A percentile compares a stretch with the other conserved stretches of the same genome.
phyloP scores from a whole-genome alignment of 768 basidiomycete genomes.

The Suillus luteus region DNA sequence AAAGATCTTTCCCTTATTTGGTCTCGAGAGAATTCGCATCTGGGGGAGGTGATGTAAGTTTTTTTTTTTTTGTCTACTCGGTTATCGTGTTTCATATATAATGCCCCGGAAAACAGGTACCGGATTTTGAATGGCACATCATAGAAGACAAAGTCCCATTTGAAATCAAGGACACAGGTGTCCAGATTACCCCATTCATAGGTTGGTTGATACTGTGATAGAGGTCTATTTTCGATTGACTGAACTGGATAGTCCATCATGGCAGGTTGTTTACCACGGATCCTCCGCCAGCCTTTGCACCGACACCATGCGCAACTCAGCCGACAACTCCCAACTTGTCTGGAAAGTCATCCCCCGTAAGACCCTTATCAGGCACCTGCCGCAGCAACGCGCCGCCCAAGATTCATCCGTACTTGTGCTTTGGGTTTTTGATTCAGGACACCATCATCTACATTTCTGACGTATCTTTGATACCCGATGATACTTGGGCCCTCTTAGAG shows the following conservation, averaged over 20 bases:
- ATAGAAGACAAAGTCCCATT: conserved; percentile 70
- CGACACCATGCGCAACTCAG: conserved; percentile 41
- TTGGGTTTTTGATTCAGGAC: conserved; percentile 71
- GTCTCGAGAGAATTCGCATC: conserved; percentile 74
- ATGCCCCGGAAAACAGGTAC: conserved; percentile 51
- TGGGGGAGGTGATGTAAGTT: conserved; percentile 74
- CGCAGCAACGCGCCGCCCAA: conserved; percentile 10
- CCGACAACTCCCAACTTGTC: conserved; percentile 38
- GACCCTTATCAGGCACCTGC: conserved; percentile 16
- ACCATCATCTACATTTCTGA: conserved; percentile 80
- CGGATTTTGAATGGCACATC: conserved; percentile 82
- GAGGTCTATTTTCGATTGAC: conserved; percentile 11
- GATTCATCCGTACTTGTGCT: conserved; percentile 62
- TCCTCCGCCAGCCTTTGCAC: conserved; percentile 40
- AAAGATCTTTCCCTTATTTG: conserved; percentile 79
- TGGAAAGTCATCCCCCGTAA: conserved; percentile 33
- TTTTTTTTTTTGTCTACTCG: background rate
- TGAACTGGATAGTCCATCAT: conserved; percentile 58
- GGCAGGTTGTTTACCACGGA: conserved; percentile 59
- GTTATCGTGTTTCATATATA: background rate
- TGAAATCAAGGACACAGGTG: conserved; percentile 63
- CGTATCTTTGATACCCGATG: conserved; percentile 76
- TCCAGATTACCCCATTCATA: conserved; percentile 64
- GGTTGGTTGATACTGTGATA: conserved; percentile 42
- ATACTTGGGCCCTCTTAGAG: conserved; percentile 58